Evolutionary conservation across 345 rosid species (phyloP).

Genomic region (Citrus maxima): DNA sequence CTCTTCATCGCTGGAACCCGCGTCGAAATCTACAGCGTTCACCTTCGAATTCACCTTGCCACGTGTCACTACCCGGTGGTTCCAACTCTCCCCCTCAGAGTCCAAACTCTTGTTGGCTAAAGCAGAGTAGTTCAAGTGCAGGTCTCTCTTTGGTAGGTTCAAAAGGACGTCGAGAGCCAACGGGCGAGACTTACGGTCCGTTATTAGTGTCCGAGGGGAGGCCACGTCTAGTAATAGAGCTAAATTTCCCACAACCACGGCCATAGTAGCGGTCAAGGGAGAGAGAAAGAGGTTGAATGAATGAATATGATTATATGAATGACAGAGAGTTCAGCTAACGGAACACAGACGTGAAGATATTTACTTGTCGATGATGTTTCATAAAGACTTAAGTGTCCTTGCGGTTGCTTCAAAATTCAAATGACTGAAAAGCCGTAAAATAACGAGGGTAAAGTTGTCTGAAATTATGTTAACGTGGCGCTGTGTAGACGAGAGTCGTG

Average conservation of each 20-base stretch:
- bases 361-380: background rate
- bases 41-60: slow-evolving; percentile 63
- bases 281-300: slow-evolving; percentile 1
- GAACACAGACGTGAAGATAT: slow-evolving; percentile 27
- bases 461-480: slow-evolving; percentile 27
- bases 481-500: slow-evolving; percentile 35
- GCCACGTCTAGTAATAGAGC: slow-evolving; percentile 54
- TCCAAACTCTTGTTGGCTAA: slow-evolving; percentile 45
- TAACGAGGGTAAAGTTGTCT: slow-evolving; percentile 26
- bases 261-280: slow-evolving; percentile 37
- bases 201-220: slow-evolving; percentile 38
- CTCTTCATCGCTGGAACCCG: slow-evolving; percentile 54
- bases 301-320: slow-evolving; percentile 17
- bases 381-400: slow-evolving; percentile 25
- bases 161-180: slow-evolving; percentile 44
- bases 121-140: slow-evolving; percentile 29
- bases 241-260: slow-evolving; percentile 68
- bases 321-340: slow-evolving; percentile 14
- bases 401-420: too few species aligned
- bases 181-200: slow-evolving; percentile 63
- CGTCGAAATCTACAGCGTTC: slow-evolving; percentile 73
- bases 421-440: background rate
- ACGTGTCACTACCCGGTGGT: slow-evolving; percentile 38
- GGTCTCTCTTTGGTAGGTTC: slow-evolving; percentile 54
- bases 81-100: slow-evolving; percentile 50